A percentile compares a stretch with the other conserved stretches of the same genome.
These are phyloP conservation scores for Solanum appendiculatum DNA, from an alignment of 257 asterid species.

Conservation along the genomic window DNA sequence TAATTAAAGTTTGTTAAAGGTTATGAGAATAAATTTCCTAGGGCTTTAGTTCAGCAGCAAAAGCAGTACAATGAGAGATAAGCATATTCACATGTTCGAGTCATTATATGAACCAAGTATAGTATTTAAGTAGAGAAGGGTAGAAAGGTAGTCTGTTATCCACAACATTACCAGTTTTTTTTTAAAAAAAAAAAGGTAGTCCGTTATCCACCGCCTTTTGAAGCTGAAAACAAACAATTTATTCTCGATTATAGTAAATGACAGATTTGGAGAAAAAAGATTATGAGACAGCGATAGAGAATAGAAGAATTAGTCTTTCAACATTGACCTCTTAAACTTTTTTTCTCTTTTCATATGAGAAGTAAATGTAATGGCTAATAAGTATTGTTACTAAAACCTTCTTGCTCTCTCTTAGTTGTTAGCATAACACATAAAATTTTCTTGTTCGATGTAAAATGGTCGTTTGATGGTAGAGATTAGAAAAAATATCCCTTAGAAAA, in stretches of 20 bases:
- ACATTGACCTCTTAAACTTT: background rate
- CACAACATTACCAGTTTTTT: too few species aligned
- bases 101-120: background rate
- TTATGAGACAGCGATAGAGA: background rate
- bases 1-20: background rate
- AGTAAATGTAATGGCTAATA: background rate
- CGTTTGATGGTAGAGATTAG: background rate
- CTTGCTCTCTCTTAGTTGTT: background rate
- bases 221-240: background rate
- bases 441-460: background rate
- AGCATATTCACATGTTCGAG: background rate
- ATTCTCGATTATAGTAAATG: background rate
- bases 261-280: background rate
- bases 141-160: background rate
- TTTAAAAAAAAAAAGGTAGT: too few species aligned
- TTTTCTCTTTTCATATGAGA: background rate
- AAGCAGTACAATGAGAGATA: background rate
- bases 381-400: background rate
- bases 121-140: background rate
- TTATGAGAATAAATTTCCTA: background rate
- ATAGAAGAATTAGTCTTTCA: background rate
- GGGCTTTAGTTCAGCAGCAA: background rate
- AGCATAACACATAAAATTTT: background rate
- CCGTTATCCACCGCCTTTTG: background rate
- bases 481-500: background rate